Evolutionary conservation across 139 green algal genomes (phyloP).

Genomic region (Tetradesmus lagerheimii): DNA sequence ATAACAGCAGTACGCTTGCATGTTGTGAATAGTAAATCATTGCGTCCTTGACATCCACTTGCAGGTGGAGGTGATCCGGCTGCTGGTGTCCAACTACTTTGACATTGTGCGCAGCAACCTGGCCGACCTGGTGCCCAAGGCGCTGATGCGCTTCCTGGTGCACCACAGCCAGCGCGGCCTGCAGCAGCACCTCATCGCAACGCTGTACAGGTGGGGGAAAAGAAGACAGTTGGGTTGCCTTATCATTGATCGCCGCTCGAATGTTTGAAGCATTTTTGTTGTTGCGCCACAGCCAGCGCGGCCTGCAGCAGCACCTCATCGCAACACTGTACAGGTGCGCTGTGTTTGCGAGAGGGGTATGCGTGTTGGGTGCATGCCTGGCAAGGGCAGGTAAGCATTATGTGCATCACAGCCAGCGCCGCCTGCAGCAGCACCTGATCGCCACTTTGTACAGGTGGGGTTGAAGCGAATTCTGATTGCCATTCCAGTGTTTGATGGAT

Average conservation of each 20-base stretch:
- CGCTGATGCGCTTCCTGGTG: conserved; percentile 97
- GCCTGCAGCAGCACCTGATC: conserved; percentile 92
- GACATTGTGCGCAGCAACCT: conserved; percentile 91
- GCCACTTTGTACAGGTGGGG: conserved; percentile 80
- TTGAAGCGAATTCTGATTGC: background rate
- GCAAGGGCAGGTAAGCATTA: no score
- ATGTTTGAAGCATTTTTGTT: conserved; percentile 75
- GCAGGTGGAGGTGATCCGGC: conserved; percentile 90
- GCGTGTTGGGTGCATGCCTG: no score
- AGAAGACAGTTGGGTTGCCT: background rate
- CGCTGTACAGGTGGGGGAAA: conserved; percentile 78
- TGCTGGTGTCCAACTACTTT: conserved; percentile 94
- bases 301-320: conserved; percentile 92
- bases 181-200: conserved; percentile 89
- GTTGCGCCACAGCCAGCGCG: conserved; percentile 80
- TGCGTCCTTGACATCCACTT: background rate
- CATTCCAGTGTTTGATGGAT: background rate
- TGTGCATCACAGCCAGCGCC: conserved; percentile 81
- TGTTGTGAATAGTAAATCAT: background rate
- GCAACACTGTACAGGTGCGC: conserved; percentile 74
- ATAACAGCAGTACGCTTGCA: no score
- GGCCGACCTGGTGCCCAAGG: conserved; percentile 92
- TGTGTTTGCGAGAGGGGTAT: conserved; percentile 79
- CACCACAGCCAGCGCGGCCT: conserved; percentile 78
- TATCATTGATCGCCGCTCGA: no score